Base-by-base conservation (phyloP, 371 early-diverging fungal species). In the Rhizopus microsporus region DNA sequence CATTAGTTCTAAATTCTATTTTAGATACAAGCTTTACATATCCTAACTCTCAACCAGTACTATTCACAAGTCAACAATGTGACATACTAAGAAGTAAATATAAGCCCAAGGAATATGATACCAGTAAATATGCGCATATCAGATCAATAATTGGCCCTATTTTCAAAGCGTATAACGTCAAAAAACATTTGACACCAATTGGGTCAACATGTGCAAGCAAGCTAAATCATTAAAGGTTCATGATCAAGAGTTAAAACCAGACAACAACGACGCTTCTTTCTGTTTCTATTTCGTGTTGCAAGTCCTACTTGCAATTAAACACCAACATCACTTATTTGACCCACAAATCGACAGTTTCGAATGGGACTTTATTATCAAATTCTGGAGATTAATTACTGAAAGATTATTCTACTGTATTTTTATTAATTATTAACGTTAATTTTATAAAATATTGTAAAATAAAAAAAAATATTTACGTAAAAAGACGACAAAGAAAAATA, bases 361-460 rank as follows among this genome's bases (percentile, higher is more conserved):
- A 57, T 57, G 44, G 34, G 56, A 48, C 31, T 57, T 34, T 57
- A 23, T 50, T 17, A 34, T 50, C 42, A 33, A 33, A 7, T 57
- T 43, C 35, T 57, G 57, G 57, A 29, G 33, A 31, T 3, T 48
- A 6, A 29, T 57, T 3, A 42, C 57, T 9, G 51, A 34, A 39
- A 37, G 51, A 31, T 43, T 57, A 17, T 57, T 57, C 38, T 35
- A 57, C n/a, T n/a, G n/a, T n/a, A n/a, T n/a, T n/a, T n/a, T n/a
- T n/a, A n/a, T n/a, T n/a, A n/a, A n/a, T n/a, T n/a, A n/a, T n/a
- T n/a, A n/a, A n/a, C n/a, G n/a, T n/a, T n/a, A n/a, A n/a, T n/a
- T n/a, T n/a, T n/a, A n/a, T n/a, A n/a, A n/a, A n/a, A n/a, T n/a
- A n/a, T n/a, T n/a, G n/a, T n/a, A n/a, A n/a, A n/a, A n/a, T n/a